phyloP scores from a whole-genome alignment of 1,139 yeast genomes.

The Kodamaea suecica region DNA sequence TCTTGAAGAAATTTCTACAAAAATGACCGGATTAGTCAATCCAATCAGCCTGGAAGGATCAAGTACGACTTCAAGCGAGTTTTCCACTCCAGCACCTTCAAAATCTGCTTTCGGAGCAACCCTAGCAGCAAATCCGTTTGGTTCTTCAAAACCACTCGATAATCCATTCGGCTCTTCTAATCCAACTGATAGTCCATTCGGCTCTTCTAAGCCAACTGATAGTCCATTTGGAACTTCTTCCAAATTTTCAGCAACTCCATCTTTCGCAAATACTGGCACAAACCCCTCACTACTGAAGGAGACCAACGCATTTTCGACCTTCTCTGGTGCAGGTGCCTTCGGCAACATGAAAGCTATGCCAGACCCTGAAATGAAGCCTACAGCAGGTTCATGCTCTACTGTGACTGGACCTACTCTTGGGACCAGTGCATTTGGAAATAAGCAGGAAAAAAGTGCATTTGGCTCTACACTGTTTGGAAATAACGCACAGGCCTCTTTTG shows the following conservation, averaged over 20 bases:
- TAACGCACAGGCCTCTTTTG: conserved; percentile 12
- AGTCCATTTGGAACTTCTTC: conserved; percentile 1
- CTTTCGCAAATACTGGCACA: not conserved
- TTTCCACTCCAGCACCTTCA: not conserved
- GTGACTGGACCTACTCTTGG: not conserved
- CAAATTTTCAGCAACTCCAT: not conserved
- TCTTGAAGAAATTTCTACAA: not conserved
- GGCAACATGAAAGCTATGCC: conserved; percentile 2
- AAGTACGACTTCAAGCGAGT: too few relatives aligned
- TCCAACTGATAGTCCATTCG: not conserved
- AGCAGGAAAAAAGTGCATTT: conserved; percentile 4
- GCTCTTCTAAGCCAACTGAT: not conserved
- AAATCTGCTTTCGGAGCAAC: not conserved
- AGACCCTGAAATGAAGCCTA: not conserved
- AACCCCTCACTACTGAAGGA: too few relatives aligned
- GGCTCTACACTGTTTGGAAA: conserved; percentile 15
- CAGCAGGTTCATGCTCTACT: not conserved
- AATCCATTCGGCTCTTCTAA: conserved; percentile 1
- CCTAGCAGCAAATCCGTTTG: not conserved
- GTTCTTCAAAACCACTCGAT: not conserved
- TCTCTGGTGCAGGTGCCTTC: conserved; percentile 5
- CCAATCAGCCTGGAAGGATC: not conserved
- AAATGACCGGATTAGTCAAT: not conserved
- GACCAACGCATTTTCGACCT: conserved; percentile 3
- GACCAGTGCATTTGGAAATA: not conserved